These are phyloP conservation scores for Coelastrella sp. DNA, from an alignment of 139 green algal species.

Conservation along the genomic window DNA sequence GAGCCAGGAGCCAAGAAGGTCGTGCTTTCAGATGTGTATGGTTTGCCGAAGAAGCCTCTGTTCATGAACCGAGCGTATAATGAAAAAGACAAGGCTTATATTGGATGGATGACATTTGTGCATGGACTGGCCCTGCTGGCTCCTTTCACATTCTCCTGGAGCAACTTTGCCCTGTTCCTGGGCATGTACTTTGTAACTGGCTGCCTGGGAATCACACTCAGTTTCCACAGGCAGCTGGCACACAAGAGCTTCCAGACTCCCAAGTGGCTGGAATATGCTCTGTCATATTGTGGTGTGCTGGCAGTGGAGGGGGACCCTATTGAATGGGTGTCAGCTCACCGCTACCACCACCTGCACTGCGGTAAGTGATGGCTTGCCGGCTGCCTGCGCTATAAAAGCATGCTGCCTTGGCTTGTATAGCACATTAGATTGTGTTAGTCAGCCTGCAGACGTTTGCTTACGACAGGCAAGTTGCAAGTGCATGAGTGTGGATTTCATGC, in stretches of 20 bases:
- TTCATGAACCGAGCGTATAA: slow-evolving; percentile 78
- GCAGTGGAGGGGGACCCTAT: slow-evolving; percentile 91
- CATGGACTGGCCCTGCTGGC: slow-evolving; percentile 81
- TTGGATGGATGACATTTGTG: slow-evolving; percentile 82
- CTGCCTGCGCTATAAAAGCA: too few species aligned
- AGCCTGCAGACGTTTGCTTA: too few species aligned
- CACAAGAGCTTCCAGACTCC: slow-evolving; percentile 93
- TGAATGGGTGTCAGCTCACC: slow-evolving; percentile 81
- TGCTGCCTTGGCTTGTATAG: neutral
- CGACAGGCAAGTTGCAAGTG: neutral
- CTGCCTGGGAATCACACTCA: slow-evolving; percentile 97
- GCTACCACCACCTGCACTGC: slow-evolving; percentile 23
- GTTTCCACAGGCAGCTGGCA: slow-evolving; percentile 94
- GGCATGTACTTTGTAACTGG: slow-evolving; percentile 95
- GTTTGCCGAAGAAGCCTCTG: slow-evolving; percentile 57
- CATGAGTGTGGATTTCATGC: too few species aligned
- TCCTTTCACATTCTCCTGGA: slow-evolving; percentile 85
- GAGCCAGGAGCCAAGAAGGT: slow-evolving; percentile 70
- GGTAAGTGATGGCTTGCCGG: neutral
- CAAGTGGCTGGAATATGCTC: slow-evolving; percentile 99
- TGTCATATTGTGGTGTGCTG: slow-evolving; percentile 98
- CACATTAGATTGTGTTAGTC: neutral
- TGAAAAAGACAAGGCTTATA: slow-evolving; percentile 80
- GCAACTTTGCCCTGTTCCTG: slow-evolving; percentile 86
- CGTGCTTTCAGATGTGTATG: slow-evolving; percentile 73